A percentile compares a stretch with the other conserved stretches of the same genome.
Evolutionary conservation across 352 stramenopile genomes (phyloP).

Genomic region (Aphanomyces stellatus): DNA sequence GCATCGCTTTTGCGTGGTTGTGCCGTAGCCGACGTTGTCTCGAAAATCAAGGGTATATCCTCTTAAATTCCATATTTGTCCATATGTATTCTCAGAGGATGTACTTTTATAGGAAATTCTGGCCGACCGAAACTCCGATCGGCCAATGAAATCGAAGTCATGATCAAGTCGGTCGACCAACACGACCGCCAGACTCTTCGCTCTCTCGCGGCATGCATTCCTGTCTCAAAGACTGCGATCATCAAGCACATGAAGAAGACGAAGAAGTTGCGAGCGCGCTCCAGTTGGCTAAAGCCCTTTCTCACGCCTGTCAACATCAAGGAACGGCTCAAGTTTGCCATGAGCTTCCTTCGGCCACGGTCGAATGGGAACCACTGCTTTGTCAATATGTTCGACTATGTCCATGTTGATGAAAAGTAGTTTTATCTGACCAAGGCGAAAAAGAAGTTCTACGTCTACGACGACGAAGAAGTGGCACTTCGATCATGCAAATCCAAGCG

Average conservation of each 20-base stretch:
- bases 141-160: background rate
- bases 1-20: background rate
- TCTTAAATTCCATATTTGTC: background rate
- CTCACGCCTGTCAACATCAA: background rate
- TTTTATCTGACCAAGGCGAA: conserved; percentile 3
- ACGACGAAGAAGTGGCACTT: background rate
- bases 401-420: conserved; percentile 5
- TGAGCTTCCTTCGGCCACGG: background rate
- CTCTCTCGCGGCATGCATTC: background rate
- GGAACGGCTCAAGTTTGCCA: background rate
- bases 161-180: background rate
- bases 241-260: background rate
- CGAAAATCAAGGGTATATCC: background rate
- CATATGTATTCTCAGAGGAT: background rate
- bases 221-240: background rate
- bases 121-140: background rate
- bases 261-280: background rate
- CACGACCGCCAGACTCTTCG: background rate
- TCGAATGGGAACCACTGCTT: background rate
- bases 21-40: background rate
- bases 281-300: background rate
- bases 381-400: background rate
- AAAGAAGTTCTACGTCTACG: background rate
- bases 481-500: background rate
- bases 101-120: background rate